Percentiles rank a stretch among this genome's conserved stretches.
Conservation (phyloP, 2,329 filamentous ascomycete species). For the Pseudopyricularia javanii region DNA sequence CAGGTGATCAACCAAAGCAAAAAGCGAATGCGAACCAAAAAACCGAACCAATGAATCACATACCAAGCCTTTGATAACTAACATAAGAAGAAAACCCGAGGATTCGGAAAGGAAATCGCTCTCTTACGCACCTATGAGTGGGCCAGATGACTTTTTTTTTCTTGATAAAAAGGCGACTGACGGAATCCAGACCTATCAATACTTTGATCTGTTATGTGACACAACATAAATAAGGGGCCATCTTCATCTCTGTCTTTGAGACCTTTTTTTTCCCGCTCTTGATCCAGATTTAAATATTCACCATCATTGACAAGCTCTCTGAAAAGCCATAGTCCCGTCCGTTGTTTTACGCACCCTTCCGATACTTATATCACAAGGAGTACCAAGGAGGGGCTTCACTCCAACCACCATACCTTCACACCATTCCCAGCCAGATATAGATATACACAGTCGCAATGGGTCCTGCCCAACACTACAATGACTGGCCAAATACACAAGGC, state of each 20-base stretch:
- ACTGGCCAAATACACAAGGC: slow-evolving; percentile 5
- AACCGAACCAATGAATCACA: not conserved
- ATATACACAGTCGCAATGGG: not conserved
- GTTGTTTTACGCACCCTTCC: not conserved
- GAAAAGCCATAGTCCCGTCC: not conserved
- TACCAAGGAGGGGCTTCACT: too few species aligned
- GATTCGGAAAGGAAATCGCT: not conserved
- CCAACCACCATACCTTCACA: not conserved
- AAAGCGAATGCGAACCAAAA: not conserved
- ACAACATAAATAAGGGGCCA: not conserved
- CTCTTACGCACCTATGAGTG: not conserved
- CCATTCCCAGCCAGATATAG: not conserved
- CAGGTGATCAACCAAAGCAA: not conserved
- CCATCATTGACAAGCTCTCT: not conserved
- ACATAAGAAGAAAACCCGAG: too few species aligned
- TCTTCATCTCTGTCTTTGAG: not conserved
- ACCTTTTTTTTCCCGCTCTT: not conserved
- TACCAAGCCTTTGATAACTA: not conserved
- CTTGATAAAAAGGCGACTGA: not conserved
- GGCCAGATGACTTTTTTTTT: not conserved
- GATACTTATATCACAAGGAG: too few species aligned
- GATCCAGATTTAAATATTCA: not conserved
- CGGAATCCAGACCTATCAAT: not conserved
- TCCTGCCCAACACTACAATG: slow-evolving; percentile 1
- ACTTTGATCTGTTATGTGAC: not conserved